Percentiles rank a stretch among this genome's conserved stretches.
Evolutionary conservation across 2,329 filamentous ascomycete genomes (phyloP).

Genomic region (Fusarium sp.): DNA sequence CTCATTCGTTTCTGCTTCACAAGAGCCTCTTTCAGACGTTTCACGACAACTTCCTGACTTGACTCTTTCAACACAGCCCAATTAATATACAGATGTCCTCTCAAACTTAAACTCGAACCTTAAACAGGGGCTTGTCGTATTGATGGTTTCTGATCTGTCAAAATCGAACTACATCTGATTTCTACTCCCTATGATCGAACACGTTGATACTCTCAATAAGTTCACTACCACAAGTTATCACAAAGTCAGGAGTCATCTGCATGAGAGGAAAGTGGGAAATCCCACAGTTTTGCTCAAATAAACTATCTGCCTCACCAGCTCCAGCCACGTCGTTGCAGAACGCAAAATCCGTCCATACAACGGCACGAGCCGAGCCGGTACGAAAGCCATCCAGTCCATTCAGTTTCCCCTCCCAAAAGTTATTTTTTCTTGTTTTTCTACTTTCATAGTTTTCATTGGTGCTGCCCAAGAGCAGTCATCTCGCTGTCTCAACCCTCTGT

Average conservation of each 20-base stretch:
- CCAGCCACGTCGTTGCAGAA: conserved; percentile 20
- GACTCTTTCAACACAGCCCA: not conserved
- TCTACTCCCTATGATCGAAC: not conserved
- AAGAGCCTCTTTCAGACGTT: conserved; percentile 9
- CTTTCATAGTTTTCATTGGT: conserved; percentile 32
- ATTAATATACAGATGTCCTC: not conserved
- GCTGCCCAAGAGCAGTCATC: conserved; percentile 31
- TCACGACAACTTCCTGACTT: conserved; percentile 6
- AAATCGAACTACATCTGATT: not conserved
- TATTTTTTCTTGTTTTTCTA: conserved; percentile 46
- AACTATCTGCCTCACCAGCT: conserved; percentile 43
- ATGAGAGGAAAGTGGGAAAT: conserved; percentile 39
- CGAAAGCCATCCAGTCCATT: conserved; percentile 40
- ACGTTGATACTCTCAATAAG: not conserved
- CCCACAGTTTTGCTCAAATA: conserved; percentile 44
- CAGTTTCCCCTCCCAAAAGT: conserved; percentile 43
- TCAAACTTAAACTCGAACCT: not conserved
- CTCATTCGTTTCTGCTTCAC: conserved; percentile 3
- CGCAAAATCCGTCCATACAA: conserved; percentile 13
- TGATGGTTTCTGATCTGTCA: not conserved
- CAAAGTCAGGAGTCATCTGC: not conserved
- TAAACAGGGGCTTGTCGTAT: not conserved
- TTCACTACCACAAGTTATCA: not conserved
- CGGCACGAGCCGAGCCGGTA: conserved; percentile 37
- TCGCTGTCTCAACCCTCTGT: conserved; percentile 17